Evolutionary conservation across 2,329 filamentous ascomycete genomes (phyloP), one percentile per base, ranked within the genome.

Genomic region (Nothophoma quercina): DNA sequence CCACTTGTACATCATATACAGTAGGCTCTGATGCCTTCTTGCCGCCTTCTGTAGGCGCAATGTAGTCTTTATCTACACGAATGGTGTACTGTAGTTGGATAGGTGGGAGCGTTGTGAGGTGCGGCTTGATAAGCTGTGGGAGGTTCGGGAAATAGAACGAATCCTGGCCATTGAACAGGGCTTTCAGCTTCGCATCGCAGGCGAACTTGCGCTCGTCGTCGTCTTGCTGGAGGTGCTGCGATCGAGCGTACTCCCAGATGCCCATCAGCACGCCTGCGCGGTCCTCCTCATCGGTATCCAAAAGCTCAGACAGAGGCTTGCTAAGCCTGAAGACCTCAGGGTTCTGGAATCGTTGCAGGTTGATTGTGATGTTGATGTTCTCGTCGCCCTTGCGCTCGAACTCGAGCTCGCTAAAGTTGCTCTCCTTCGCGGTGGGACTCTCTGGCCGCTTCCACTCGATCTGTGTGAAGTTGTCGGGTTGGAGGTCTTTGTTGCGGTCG

Each of bases 371-470:
- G 70, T 97, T 96, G 63, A 90, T 82, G 64, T 96, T 97, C 73
- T 97, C 92, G 70, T 99, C 95, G 26, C 91, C 89, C 65, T 89
- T 91, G 46, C 95, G 86, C 79, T 96, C 91, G 72, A 99, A 98
- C 34, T 92, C 89, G 35, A 99, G 79, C 70, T 90, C 89, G 76
- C 97, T 95, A 68, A 98, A 96, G 68, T 96, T 91, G 35, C 86
- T 84, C 25, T 86, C 85, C 25, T 86, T 80, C 6, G 87, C 82
- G 44, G 82, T 83, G 30, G 85, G 82, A 73, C 59, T 80, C 78
- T 80, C 86, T 4, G 91, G 89, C 70, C 95, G 96, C 71, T 89
- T 91, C 95, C 95, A 99, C 69, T 93, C 91, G 29, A 98, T 74
- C 79, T 82, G 71, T 74, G 81, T 69, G 75, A 84, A 75, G 77